A percentile compares a stretch with the other conserved stretches of the same genome.
These are phyloP conservation scores for Cytospora piceae DNA, from an alignment of 2,329 filamentous ascomycete genomes.

Conservation along the genomic window DNA sequence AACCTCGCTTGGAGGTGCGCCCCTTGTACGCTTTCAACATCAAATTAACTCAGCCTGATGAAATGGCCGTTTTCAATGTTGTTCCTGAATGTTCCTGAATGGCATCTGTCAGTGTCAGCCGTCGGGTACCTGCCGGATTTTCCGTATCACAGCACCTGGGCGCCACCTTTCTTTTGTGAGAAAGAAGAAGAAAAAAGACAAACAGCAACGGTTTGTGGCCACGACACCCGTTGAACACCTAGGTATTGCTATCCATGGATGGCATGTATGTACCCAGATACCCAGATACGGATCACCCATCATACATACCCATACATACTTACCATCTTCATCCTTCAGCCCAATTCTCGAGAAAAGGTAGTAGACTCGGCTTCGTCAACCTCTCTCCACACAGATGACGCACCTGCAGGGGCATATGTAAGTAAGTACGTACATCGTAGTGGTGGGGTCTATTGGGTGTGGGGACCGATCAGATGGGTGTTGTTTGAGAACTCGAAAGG, in stretches of 20 bases:
- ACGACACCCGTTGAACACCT: neutral
- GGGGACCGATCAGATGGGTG: neutral
- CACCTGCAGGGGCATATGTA: constrained; percentile 20
- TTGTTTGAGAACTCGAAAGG: neutral
- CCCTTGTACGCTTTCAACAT: neutral
- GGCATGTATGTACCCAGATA: too few relatives aligned
- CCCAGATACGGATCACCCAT: too few relatives aligned
- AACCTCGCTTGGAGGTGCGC: neutral
- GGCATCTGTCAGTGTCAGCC: constrained; percentile 17
- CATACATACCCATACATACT: neutral
- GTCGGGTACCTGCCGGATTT: constrained; percentile 17
- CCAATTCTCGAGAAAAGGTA: neutral
- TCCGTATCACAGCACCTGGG: constrained; percentile 6
- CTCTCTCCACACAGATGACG: constrained; percentile 28
- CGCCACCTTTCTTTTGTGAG: neutral
- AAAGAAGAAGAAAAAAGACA: neutral
- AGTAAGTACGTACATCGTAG: neutral
- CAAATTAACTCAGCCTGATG: neutral
- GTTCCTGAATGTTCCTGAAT: neutral
- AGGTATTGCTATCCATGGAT: neutral
- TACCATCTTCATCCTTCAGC: neutral
- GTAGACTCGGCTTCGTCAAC: constrained; percentile 28
- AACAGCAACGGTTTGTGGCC: neutral
- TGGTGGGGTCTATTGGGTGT: neutral
- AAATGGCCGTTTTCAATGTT: neutral